Evolutionary conservation across 2,329 filamentous ascomycete genomes (phyloP), one percentile per base, ranked within the genome.

Genomic region (Fusarium sp.): DNA sequence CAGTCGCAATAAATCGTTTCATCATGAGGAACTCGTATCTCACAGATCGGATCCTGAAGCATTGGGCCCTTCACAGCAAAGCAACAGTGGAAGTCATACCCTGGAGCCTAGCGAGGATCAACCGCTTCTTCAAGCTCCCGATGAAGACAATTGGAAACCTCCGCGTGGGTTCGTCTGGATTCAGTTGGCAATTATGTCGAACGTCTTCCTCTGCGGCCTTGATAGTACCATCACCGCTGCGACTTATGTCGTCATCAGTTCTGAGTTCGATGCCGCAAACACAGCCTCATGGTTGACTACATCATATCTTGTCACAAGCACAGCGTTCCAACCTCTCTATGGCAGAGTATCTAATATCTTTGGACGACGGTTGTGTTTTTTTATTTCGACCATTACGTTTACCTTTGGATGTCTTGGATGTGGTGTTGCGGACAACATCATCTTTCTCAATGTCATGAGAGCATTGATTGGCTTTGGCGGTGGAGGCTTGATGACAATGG

Each of bases 231-330:
- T 94, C 62, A 94, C 92, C 78, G 92, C 91, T 0, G 90, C 92
- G 5, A 92, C 90, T 4, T 92, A 94, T 78, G 91, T 91, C 6
- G 89, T 92, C 59, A 93, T 94, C 72, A 92, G 91, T 50, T 93
- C 91, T n/a, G 88, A 93, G 73, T 94, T 94, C 77, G 85, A 89
- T 70, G 88, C 91, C 7, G 91, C 91, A 16, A 93, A 94, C 77
- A 89, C 90, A 16, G 91, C 92, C 3, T 93, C 91, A 1, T 94
- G 92, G 92, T 83, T 94, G 28, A 92, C 91, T 3, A 94, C 92
- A 0, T 89, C 91, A 1, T 94, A 93, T 75, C 85, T 94, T 28
- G 84, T 94, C 64, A 93, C 91, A 1, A 91, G 88, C 11, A 93
- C 92, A 2, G 91, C 91, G 4, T 91, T 93, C 59, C 90, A 93